phyloP scores from a whole-genome alignment of 106 monocot species.

The Amphibolis antarctica region DNA sequence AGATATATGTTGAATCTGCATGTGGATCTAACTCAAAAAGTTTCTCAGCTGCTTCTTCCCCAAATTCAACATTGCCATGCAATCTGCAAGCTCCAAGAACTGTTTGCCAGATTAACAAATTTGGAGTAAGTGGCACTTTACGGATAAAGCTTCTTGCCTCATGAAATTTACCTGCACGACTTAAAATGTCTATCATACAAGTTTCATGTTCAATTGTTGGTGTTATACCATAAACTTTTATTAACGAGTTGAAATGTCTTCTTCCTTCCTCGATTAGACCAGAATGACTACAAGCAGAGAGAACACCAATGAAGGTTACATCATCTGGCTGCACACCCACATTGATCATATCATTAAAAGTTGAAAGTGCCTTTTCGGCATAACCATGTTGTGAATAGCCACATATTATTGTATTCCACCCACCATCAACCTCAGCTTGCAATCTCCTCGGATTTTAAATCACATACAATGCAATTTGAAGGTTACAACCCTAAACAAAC shows the following conservation, averaged over 20 bases:
- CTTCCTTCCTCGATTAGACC: constrained; percentile 37
- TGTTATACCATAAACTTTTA: constrained; percentile 11
- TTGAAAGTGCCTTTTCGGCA: constrained; percentile 12
- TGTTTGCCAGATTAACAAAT: constrained; percentile 42
- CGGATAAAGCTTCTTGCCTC: constrained; percentile 40
- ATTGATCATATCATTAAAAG: constrained; percentile 36
- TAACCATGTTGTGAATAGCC: constrained; percentile 47
- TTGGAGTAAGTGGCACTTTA: constrained; percentile 41
- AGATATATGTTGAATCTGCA: constrained; percentile 21
- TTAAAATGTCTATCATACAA: constrained; percentile 52
- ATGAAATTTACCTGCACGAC: constrained; percentile 43
- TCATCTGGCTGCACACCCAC: constrained; percentile 31
- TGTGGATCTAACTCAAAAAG: constrained; percentile 27
- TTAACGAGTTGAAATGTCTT: constrained; percentile 34
- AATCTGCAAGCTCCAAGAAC: constrained; percentile 47
- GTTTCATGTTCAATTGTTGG: constrained; percentile 41
- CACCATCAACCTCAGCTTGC: too few relatives aligned
- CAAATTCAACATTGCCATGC: constrained; percentile 35
- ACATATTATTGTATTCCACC: constrained; percentile 49
- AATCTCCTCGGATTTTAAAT: too few relatives aligned
- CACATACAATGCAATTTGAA: too few relatives aligned
- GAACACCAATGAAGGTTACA: constrained; percentile 43
- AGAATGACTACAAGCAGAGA: constrained; percentile 56
- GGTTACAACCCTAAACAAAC: too few relatives aligned
- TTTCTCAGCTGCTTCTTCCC: constrained; percentile 34